These are phyloP conservation scores for Huntiella bhutanensis DNA, from an alignment of 2,329 filamentous ascomycete species.

Conservation along the genomic window DNA sequence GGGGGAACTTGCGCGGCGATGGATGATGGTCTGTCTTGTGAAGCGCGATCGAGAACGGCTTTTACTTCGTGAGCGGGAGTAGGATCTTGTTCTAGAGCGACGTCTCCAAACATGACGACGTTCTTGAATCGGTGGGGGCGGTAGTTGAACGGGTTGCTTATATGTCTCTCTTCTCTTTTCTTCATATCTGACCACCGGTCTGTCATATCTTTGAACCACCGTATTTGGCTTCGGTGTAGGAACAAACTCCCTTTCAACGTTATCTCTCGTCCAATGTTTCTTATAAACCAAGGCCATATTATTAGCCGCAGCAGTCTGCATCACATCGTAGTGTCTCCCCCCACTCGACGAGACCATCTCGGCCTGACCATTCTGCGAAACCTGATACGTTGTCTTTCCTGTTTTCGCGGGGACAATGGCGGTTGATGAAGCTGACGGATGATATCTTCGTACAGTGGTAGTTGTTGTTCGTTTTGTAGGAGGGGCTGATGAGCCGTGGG, in stretches of 20 bases:
- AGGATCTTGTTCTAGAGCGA: constrained; percentile 21
- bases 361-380: constrained; percentile 21
- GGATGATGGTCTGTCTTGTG: constrained; percentile 23
- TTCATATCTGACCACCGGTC: constrained; percentile 18
- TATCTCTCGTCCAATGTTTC: constrained; percentile 17
- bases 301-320: constrained; percentile 15
- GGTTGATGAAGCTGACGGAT: constrained; percentile 24
- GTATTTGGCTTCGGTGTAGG: constrained; percentile 1
- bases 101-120: constrained; percentile 20
- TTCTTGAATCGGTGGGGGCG: constrained; percentile 15
- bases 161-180: constrained; percentile 16
- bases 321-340: constrained; percentile 13
- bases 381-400: constrained; percentile 19
- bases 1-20: constrained; percentile 25
- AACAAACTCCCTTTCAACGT: constrained; percentile 37
- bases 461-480: constrained; percentile 20
- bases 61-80: constrained; percentile 14
- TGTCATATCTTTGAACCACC: constrained; percentile 8
- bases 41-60: constrained; percentile 25
- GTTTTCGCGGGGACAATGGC: constrained; percentile 23
- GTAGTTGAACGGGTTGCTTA: constrained; percentile 14
- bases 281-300: constrained; percentile 17
- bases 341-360: constrained; percentile 34
- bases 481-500: constrained; percentile 24
- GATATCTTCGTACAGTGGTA: constrained; percentile 34